phyloP scores from a whole-genome alignment of 768 basidiomycete species.

The Suillus lakei region DNA sequence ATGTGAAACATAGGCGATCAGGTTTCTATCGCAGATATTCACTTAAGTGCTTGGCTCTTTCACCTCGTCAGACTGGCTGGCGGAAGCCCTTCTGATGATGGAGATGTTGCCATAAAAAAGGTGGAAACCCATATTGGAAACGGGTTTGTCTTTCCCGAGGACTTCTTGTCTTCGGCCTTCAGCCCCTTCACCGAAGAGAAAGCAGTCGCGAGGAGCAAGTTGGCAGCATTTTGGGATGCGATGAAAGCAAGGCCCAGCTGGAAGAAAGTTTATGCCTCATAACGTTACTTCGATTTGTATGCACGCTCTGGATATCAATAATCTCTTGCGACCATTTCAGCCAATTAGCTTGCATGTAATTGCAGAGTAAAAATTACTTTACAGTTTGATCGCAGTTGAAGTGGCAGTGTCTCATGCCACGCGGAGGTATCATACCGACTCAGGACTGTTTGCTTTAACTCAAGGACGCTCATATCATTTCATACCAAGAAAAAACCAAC shows the following conservation, averaged over 20 bases:
- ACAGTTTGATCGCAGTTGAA: not conserved
- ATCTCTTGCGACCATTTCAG: not conserved
- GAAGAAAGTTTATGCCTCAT: constrained; percentile 58
- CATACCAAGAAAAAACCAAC: not conserved
- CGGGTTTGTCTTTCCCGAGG: constrained; percentile 49
- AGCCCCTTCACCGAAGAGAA: constrained; percentile 22
- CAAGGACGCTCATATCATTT: constrained; percentile 2
- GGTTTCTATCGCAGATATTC: constrained; percentile 79
- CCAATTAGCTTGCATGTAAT: not conserved
- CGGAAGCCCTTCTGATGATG: constrained; percentile 53
- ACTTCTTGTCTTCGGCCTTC: constrained; percentile 33
- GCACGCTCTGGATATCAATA: not conserved
- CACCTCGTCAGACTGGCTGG: constrained; percentile 63
- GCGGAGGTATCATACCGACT: not conserved
- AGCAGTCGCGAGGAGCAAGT: constrained; percentile 49
- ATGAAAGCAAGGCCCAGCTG: constrained; percentile 71
- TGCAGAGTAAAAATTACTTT: not conserved
- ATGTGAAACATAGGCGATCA: constrained; percentile 65
- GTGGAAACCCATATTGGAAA: constrained; percentile 57
- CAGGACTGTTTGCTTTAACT: not conserved
- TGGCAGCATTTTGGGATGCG: constrained; percentile 76
- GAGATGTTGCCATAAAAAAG: constrained; percentile 52
- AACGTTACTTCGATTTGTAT: not conserved
- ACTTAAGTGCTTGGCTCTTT: constrained; percentile 77
- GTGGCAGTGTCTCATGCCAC: constrained; percentile 3